phyloP scores from a whole-genome alignment of 2,329 filamentous ascomycete genomes.

The Scedosporium dehoogii region DNA sequence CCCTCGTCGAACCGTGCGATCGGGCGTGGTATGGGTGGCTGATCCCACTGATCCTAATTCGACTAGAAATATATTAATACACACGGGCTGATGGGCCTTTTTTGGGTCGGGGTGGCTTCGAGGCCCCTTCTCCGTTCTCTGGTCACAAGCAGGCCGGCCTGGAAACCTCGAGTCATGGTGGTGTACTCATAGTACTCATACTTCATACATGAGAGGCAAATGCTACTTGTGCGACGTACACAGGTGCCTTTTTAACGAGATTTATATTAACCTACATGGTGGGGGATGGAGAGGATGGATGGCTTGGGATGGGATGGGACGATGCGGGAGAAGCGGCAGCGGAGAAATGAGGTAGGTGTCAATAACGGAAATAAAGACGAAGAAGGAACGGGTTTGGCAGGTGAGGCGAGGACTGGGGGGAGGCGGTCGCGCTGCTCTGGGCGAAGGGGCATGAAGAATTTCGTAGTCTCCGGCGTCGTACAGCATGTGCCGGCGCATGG shows the following conservation, averaged over 20 bases:
- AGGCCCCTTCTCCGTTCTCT: too few relatives aligned
- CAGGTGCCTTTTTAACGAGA: too few relatives aligned
- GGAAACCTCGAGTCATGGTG: too few relatives aligned
- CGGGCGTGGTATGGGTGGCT: not conserved
- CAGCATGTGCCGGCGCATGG: not conserved
- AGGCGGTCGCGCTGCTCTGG: not conserved
- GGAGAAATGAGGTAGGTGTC: not conserved
- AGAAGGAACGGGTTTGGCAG: not conserved
- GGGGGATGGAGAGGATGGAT: not conserved
- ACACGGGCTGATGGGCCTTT: too few relatives aligned
- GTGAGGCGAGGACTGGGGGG: not conserved
- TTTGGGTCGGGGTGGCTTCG: too few relatives aligned
- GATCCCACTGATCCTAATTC: not conserved
- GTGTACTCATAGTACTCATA: too few relatives aligned
- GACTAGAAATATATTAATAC: too few relatives aligned
- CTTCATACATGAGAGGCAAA: too few relatives aligned
- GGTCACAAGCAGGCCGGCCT: too few relatives aligned
- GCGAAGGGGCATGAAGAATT: not conserved
- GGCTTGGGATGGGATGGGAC: not conserved
- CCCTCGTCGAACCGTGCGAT: not conserved
- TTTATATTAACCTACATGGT: too few relatives aligned
- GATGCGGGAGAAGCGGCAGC: not conserved
- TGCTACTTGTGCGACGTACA: too few relatives aligned
- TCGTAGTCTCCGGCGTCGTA: not conserved
- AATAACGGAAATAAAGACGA: not conserved